Base-by-base conservation (phyloP, 1,284 basidiomycete genomes). In the Trametes polyzona region DNA sequence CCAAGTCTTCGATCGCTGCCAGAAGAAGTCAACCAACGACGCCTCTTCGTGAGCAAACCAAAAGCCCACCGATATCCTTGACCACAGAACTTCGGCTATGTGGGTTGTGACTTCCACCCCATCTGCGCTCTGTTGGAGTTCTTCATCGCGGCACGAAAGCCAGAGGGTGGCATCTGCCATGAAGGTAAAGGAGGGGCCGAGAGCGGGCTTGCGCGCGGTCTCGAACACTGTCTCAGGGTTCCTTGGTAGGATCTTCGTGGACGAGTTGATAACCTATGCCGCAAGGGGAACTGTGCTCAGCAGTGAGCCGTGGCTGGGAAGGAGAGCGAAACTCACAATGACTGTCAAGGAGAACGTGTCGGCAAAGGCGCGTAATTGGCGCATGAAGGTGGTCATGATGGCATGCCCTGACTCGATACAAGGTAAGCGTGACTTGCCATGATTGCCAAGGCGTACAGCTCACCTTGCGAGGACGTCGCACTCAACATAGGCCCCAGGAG, bases 161-260 rank as follows among this genome's bases (percentile, higher is more conserved):
- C 88, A 92, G 19, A 92, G 63, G 0, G 87, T 90, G 11, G 82
- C 82, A 65, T 92, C 90, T 0, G 84, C 81, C 67, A 91, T 73
- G 68, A 83, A 89, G 1, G 84, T 76, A 61, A 92, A 92, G 0
- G 89, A 86, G 0, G 88, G 84, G 0, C 90, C 90, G 16, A 92
- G 74, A 0, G 87, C 86, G 1, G 90, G 89, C 67, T 88, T 91
- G 49, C 82, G 76, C 16, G 73, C 73, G 3, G 74, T 70, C 40
- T 73, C 56, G 50, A 79, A 80, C 6, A 62, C 68, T 0, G 81
- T 78, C 37, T 69, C 58, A 0, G 58, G 49, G 29, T 59, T 55
- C 7, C 53, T 21, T 8, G 52, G 69, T n/a, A 56, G 57, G 8
- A 71, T 63, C 10, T 66, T 63, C 7, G 78, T 75, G 2, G 80